Evolutionary conservation across 805 yeast genomes (phyloP).

Genomic region (Wickerhamomyces subpelliculosus): DNA sequence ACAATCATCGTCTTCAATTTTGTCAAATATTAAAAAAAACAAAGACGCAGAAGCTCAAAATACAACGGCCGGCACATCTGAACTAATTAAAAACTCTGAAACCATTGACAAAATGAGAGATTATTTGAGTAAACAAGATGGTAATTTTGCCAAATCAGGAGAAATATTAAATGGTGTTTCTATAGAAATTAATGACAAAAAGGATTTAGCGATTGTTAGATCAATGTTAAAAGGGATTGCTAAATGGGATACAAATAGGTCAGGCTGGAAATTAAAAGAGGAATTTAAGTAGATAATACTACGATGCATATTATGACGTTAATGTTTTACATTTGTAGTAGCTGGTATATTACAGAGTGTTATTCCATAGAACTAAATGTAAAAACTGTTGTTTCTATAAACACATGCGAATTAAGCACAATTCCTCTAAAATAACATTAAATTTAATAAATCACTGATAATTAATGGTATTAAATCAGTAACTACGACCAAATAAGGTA

Average conservation of each 20-base stretch:
- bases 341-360: too few species aligned
- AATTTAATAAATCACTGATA: neutral
- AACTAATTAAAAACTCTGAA: constrained; percentile 7
- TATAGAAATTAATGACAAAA: constrained; percentile 36
- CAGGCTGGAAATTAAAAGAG: constrained; percentile 60
- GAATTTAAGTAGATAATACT: constrained; percentile 31
- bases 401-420: too few species aligned
- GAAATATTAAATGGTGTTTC: constrained; percentile 35
- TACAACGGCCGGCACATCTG: constrained; percentile 1
- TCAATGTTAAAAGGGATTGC: constrained; percentile 66
- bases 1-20: constrained; percentile 40
- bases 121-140: constrained; percentile 30
- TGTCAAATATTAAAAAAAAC: constrained; percentile 36
- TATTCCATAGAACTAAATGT: too few species aligned
- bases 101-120: constrained; percentile 31
- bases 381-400: too few species aligned
- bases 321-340: too few species aligned
- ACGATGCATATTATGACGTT: too few species aligned
- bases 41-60: constrained; percentile 2
- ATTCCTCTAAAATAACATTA: too few species aligned
- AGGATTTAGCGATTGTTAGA: constrained; percentile 54
- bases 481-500: constrained; percentile 97
- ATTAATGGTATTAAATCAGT: constrained; percentile 29
- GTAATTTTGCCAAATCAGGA: constrained; percentile 39
- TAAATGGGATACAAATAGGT: constrained; percentile 48